These are phyloP conservation scores for Glaciozyma martinii DNA, from an alignment of 768 basidiomycete species.

Conservation along the genomic window DNA sequence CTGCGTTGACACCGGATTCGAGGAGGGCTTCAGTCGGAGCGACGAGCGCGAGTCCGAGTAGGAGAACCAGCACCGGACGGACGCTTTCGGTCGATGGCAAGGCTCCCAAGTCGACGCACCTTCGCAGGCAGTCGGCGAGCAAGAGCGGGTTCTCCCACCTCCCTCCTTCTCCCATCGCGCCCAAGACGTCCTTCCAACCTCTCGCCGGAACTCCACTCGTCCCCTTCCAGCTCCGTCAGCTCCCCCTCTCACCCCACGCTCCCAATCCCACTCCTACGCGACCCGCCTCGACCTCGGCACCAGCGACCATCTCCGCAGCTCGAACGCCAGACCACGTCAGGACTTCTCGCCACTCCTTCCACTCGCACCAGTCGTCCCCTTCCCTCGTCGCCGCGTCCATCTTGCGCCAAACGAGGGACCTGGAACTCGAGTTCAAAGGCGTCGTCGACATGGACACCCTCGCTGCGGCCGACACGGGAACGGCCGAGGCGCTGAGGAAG, in stretches of 20 bases:
- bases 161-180: slow-evolving; percentile 25
- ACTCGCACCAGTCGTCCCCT: slow-evolving; percentile 28
- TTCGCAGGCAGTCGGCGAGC: slow-evolving; percentile 16
- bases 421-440: slow-evolving; percentile 5
- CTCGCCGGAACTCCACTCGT: not conserved
- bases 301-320: not conserved
- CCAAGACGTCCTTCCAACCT: not conserved
- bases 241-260: not conserved
- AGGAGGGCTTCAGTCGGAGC: slow-evolving; percentile 5
- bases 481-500: slow-evolving; percentile 83
- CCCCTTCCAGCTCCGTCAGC: not conserved
- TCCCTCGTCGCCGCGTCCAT: slow-evolving; percentile 29
- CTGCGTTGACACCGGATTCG: not conserved
- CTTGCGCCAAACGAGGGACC: slow-evolving; percentile 19
- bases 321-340: slow-evolving; percentile 19
- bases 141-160: slow-evolving; percentile 23
- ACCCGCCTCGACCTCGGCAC: not conserved
- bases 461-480: slow-evolving; percentile 38
- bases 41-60: not conserved
- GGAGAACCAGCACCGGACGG: slow-evolving; percentile 6
- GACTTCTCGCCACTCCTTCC: slow-evolving; percentile 18
- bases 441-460: slow-evolving; percentile 25
- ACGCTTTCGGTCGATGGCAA: slow-evolving; percentile 17
- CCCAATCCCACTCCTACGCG: not conserved
- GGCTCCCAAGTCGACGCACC: slow-evolving; percentile 8